A percentile compares a stretch with the other conserved stretches of the same genome.
phyloP scores from a whole-genome alignment of 257 asterid species.

The Solanum lycopersicoides region DNA sequence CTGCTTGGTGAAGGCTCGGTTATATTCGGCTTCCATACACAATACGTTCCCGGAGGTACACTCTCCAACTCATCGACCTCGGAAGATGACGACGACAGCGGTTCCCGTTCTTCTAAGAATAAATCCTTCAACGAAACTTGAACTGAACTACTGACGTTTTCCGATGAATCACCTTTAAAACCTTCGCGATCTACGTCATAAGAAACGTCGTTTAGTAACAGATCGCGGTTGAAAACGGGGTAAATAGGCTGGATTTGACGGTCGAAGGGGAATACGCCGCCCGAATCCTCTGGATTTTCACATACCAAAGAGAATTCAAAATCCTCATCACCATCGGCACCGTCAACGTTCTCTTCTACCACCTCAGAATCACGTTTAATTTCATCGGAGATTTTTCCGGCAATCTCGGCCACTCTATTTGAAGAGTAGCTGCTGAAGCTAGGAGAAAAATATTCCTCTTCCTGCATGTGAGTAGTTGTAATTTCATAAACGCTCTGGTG shows the following conservation, averaged over 20 bases:
- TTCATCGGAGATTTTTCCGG: constrained; percentile 33
- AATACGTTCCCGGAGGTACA: constrained; percentile 50
- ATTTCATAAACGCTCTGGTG: background rate
- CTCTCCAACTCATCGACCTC: constrained; percentile 61
- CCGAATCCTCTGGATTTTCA: constrained; percentile 6
- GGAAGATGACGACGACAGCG: constrained; percentile 28
- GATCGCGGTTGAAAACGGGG: constrained; percentile 31
- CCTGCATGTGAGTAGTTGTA: background rate
- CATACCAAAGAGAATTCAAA: constrained; percentile 53
- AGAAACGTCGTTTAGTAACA: background rate
- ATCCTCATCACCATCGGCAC: constrained; percentile 23
- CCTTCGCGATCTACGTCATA: background rate
- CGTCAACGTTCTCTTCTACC: background rate
- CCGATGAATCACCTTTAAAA: background rate
- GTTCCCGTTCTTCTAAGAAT: constrained; percentile 16
- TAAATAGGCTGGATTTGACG: constrained; percentile 22
- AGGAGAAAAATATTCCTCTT: constrained; percentile 38
- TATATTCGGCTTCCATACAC: constrained; percentile 67
- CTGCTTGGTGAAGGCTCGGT: constrained; percentile 30
- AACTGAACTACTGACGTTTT: background rate
- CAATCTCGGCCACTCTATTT: constrained; percentile 39
- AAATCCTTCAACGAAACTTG: constrained; percentile 14
- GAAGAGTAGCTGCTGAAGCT: constrained; percentile 72
- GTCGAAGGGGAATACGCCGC: constrained; percentile 14
- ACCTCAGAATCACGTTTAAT: background rate